Conservation (phyloP, 805 yeast genomes). For the Teunomyces funiuensis region DNA sequence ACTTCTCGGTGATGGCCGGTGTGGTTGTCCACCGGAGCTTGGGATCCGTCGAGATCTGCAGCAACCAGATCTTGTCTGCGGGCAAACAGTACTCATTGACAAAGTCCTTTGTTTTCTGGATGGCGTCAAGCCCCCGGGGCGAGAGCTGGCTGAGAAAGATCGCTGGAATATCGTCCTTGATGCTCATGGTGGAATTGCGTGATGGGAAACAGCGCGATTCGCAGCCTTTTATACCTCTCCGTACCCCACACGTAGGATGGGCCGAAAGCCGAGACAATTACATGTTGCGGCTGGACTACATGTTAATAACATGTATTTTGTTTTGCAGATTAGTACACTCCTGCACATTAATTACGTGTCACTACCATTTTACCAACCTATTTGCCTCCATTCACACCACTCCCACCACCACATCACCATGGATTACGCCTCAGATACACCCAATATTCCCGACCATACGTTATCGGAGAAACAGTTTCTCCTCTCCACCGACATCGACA, state of each 20-base stretch:
- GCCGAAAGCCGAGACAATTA: no score
- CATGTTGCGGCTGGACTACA: no score
- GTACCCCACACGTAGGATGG: background rate
- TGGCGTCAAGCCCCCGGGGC: slow-evolving; percentile 38
- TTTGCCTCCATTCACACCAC: slow-evolving; percentile 2
- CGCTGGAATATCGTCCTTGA: slow-evolving; percentile 40
- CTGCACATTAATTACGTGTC: background rate
- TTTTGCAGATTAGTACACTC: no score
- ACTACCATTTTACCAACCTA: background rate
- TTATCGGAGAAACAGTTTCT: slow-evolving; percentile 80
- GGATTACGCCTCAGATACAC: slow-evolving; percentile 47
- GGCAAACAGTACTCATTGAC: slow-evolving; percentile 60
- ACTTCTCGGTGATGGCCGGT: slow-evolving; percentile 49
- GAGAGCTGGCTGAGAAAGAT: slow-evolving; percentile 36
- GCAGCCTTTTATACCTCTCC: background rate
- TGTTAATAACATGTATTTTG: no score
- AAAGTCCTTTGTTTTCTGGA: slow-evolving; percentile 45
- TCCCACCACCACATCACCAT: slow-evolving; percentile 10
- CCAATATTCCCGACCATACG: slow-evolving; percentile 75
- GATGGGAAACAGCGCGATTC: no score
- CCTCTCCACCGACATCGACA: slow-evolving; percentile 39
- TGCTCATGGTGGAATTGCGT: slow-evolving; percentile 16
- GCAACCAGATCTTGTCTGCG: slow-evolving; percentile 46
- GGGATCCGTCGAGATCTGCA: slow-evolving; percentile 41
- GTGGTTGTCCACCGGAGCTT: slow-evolving; percentile 45